Evolutionary conservation across 2,329 filamentous ascomycete species (phyloP).

Genomic region (Ophiostoma sp.): DNA sequence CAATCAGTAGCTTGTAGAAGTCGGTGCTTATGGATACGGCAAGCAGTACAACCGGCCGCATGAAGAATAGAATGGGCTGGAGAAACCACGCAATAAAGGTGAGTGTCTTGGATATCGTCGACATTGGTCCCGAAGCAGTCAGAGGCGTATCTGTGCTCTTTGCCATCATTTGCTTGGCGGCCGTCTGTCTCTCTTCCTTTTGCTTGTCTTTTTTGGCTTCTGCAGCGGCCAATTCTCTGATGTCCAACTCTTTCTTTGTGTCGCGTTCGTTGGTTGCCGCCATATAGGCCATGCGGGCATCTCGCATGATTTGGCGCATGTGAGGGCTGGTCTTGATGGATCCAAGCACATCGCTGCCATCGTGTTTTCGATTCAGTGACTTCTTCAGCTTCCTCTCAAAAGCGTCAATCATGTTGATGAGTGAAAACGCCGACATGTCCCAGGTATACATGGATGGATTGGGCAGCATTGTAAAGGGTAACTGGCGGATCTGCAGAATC

Average conservation of each 20-base stretch:
- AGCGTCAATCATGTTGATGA: slow-evolving; percentile 38
- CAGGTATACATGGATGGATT: slow-evolving; percentile 52
- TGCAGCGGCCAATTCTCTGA: not conserved
- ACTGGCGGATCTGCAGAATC: slow-evolving; percentile 46
- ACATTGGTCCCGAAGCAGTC: not conserved
- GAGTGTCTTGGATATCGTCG: not conserved
- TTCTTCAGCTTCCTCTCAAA: slow-evolving; percentile 1
- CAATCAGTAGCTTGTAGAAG: not conserved
- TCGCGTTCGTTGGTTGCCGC: slow-evolving; percentile 27
- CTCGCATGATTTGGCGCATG: slow-evolving; percentile 11
- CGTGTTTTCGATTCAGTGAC: slow-evolving; percentile 8
- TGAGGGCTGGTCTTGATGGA: slow-evolving; percentile 1
- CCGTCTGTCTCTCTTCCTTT: not conserved
- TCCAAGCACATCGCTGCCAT: not conserved
- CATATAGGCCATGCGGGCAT: slow-evolving; percentile 32
- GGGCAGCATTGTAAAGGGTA: slow-evolving; percentile 49
- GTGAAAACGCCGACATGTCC: slow-evolving; percentile 46
- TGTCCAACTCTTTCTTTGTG: not conserved
- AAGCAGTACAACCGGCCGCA: slow-evolving; percentile 4
- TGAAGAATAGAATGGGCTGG: not conserved
- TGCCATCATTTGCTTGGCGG: not conserved
- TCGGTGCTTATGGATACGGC: not conserved
- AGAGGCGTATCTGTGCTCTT: not conserved
- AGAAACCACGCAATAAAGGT: not conserved
- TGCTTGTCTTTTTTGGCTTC: not conserved